These are phyloP conservation scores for Puccinia horiana DNA, from an alignment of 1,284 basidiomycete genomes.

Conservation along the genomic window DNA sequence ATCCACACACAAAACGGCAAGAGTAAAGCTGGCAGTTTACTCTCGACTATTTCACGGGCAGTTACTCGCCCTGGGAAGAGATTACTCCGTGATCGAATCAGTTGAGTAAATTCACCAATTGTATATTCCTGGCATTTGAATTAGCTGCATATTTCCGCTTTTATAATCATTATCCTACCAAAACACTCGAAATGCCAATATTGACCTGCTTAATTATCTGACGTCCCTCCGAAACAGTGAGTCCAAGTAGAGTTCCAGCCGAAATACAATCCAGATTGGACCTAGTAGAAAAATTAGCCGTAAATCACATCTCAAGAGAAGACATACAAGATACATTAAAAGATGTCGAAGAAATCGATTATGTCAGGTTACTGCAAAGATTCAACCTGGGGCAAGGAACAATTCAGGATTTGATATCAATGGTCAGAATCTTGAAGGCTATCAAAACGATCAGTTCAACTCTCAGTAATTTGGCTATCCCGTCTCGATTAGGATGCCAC, in stretches of 20 bases:
- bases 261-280: slow-evolving; percentile 76
- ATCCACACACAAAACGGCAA: slow-evolving; percentile 28
- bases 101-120: slow-evolving; percentile 17
- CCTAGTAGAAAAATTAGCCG: slow-evolving; percentile 74
- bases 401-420: slow-evolving; percentile 67
- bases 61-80: slow-evolving; percentile 37
- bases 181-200: neutral
- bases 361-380: slow-evolving; percentile 74
- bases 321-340: slow-evolving; percentile 65
- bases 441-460: slow-evolving; percentile 28
- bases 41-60: slow-evolving; percentile 32
- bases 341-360: slow-evolving; percentile 66
- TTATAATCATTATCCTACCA: slow-evolving; percentile 57
- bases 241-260: slow-evolving; percentile 75
- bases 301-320: slow-evolving; percentile 68
- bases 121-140: slow-evolving; percentile 66
- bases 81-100: slow-evolving; percentile 30
- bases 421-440: slow-evolving; percentile 65
- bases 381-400: slow-evolving; percentile 73
- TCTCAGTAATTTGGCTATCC: slow-evolving; percentile 5
- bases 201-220: slow-evolving; percentile 12
- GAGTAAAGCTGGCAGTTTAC: slow-evolving; percentile 22
- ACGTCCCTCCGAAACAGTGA: slow-evolving; percentile 63
- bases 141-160: neutral
- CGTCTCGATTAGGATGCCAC: slow-evolving; percentile 7